phyloP scores from a whole-genome alignment of 345 rosid genomes.

The Citrus maxima region DNA sequence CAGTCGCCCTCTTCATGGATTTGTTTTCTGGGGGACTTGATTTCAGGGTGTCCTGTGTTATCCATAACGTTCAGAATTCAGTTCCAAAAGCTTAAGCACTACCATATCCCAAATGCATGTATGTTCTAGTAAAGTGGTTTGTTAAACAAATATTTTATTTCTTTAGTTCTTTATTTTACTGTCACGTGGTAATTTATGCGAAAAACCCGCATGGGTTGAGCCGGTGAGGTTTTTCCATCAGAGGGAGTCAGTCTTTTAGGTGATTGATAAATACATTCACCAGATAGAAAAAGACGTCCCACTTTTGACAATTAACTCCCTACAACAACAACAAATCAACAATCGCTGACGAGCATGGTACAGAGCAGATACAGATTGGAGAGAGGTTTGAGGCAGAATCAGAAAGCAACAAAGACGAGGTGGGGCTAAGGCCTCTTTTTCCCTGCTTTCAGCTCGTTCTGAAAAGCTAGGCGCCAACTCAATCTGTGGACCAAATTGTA shows the following conservation, averaged over 20 bases:
- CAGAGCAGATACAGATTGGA: background rate
- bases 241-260: background rate
- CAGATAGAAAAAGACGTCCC: background rate
- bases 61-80: background rate
- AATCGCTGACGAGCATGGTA: background rate
- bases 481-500: constrained; percentile 1
- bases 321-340: background rate
- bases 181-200: no score
- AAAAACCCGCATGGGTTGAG: background rate
- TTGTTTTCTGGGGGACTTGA: constrained; percentile 65
- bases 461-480: background rate
- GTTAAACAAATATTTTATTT: no score
- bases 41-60: constrained; percentile 51
- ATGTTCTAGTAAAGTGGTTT: background rate
- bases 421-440: background rate
- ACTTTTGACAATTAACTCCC: background rate
- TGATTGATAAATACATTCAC: background rate
- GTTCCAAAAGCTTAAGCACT: background rate
- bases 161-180: no score
- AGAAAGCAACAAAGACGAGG: background rate
- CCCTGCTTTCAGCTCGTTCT: background rate
- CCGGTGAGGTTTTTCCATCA: background rate
- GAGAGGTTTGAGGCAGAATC: background rate
- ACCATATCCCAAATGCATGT: background rate
- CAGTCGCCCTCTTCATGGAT: constrained; percentile 62